Conservation (phyloP, 345 rosid genomes). For the Salix brachista region DNA sequence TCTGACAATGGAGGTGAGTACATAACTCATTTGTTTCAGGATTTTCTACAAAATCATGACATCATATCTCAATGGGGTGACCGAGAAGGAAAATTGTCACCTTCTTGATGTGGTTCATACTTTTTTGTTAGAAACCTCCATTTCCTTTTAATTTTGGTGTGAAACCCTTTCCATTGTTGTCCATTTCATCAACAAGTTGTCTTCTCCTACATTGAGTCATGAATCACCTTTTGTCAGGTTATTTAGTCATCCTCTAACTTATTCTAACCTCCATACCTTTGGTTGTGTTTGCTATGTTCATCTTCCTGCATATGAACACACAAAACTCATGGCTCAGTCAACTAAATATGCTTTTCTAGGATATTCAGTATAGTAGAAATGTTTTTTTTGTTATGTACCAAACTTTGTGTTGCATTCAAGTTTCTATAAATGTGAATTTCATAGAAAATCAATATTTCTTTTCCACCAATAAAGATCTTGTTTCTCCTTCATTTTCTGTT, state of each 20-base stretch:
- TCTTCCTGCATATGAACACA: neutral
- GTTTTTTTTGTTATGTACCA: neutral
- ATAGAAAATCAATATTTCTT: neutral
- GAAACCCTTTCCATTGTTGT: neutral
- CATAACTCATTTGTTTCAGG: neutral
- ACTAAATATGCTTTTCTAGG: neutral
- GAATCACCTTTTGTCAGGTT: neutral
- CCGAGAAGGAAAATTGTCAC: neutral
- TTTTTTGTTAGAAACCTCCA: neutral
- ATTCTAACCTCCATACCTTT: neutral
- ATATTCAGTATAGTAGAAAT: neutral
- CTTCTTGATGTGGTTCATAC: neutral
- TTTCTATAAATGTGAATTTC: neutral
- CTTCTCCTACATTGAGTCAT: neutral
- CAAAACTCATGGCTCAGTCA: neutral
- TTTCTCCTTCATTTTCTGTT: neutral
- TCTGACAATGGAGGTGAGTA: neutral
- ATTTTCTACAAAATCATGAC: neutral
- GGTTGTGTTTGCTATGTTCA: neutral
- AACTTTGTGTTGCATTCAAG: fast-evolving
- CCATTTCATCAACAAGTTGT: neutral
- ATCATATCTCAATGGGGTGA: neutral
- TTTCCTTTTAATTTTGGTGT: neutral
- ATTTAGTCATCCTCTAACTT: neutral
- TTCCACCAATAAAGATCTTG: neutral